Base-by-base conservation (phyloP, 2,329 filamentous ascomycete species). In the Hypomyces perniciosus region DNA sequence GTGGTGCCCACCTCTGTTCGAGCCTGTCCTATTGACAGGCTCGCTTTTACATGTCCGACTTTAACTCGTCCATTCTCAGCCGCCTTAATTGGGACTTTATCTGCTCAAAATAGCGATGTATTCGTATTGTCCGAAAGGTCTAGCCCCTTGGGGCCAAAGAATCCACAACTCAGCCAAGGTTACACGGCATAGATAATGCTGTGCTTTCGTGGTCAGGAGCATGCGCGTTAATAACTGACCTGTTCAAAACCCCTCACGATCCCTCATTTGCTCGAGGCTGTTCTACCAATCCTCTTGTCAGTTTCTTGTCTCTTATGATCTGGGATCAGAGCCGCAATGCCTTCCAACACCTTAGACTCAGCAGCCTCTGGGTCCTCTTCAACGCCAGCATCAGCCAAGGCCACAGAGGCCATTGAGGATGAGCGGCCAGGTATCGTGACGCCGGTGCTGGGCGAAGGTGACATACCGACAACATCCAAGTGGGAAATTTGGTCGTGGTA, bases 401-500 rank as follows among this genome's bases (percentile, higher is more conserved):
- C 49, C 28, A 30, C 43, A 9, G 50, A 47, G 13, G 40, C 48
- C 40, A n/a, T 41, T 35, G 49, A 43, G n/a, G n/a, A n/a, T 9
- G 48, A 53, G 43, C 44, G 44, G 13, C 48, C 51, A 10, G 51
- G 51, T 26, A 37, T 44, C 3, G 34, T 51, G 5, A 51, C 47
- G 51, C 48, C 51, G 7, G 51, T 28, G 10, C 13, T 53, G 9
- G 47, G 26, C 30, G 48, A 51, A 33, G 48, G 48, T 34, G 48
- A 53, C 13, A 39, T 53, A 3, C 48, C 51, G 5, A 51, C 42
- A 33, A 53, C 51, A 27, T 46, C 51, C 7, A 53, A 53, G 28
- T 53, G 48, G 48, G 51, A 53, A 10, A 44, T 53, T 33, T 47
- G 51, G 48, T 51, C 51, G 28, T 53, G 51, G 51, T 53, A 53